A percentile compares a stretch with the other conserved stretches of the same genome.
phyloP scores from a whole-genome alignment of 2,329 filamentous ascomycete genomes.

The Fusarium tupiense region DNA sequence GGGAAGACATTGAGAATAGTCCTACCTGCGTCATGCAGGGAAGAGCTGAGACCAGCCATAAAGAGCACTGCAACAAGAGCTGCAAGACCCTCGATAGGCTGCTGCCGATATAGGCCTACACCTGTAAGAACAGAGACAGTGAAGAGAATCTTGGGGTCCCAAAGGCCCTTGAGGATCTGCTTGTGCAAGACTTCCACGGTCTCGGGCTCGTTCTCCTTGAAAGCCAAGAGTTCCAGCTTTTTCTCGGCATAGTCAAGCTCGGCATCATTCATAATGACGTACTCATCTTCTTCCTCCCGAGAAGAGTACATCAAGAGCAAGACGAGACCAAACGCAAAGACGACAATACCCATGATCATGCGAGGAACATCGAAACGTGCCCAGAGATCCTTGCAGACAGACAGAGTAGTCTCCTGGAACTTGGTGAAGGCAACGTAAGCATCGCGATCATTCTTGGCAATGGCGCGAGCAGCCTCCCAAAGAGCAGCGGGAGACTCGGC shows the following conservation, averaged over 20 bases:
- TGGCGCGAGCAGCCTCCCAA: conserved; percentile 58
- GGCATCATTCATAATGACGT: conserved; percentile 62
- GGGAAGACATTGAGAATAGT: conserved; percentile 68
- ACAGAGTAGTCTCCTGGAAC: conserved; percentile 83
- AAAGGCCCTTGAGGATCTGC: conserved; percentile 49
- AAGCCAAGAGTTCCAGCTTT: conserved; percentile 60
- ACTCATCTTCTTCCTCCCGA: conserved; percentile 64
- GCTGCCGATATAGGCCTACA: conserved; percentile 46
- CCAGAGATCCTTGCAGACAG: conserved; percentile 86
- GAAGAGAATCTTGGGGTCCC: conserved; percentile 48
- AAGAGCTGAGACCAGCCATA: conserved; percentile 55
- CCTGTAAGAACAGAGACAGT: conserved; percentile 43
- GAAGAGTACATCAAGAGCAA: conserved; percentile 79
- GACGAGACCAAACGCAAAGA: conserved; percentile 74
- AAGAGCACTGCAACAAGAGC: conserved; percentile 51
- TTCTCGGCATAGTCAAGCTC: conserved; percentile 70
- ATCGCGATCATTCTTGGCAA: conserved; percentile 52
- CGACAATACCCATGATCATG: conserved; percentile 82
- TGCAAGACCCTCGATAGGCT: conserved; percentile 49
- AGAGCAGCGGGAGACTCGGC: conserved; percentile 52
- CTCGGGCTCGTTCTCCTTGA: conserved; percentile 52
- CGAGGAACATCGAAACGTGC: conserved; percentile 88
- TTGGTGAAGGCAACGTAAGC: conserved; percentile 69
- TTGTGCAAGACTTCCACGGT: conserved; percentile 51
- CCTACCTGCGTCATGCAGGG: conserved; percentile 56